These are phyloP conservation scores for Cercophora newfieldiana DNA, from an alignment of 495 filamentous ascomycete genomes.

Conservation along the genomic window DNA sequence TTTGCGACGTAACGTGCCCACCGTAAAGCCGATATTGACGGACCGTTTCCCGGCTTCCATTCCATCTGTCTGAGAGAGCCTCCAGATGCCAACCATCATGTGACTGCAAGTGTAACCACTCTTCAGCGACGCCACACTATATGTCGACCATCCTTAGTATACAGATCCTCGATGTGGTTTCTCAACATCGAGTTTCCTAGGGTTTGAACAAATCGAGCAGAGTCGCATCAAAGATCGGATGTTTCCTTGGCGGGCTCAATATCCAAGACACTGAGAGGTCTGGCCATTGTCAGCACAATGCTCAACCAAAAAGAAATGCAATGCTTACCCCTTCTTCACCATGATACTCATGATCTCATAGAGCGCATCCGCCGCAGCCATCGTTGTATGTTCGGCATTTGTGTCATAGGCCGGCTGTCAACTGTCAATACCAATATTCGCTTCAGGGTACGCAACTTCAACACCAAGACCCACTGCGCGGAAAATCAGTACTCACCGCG, in stretches of 20 bases:
- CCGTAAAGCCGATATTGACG: neutral
- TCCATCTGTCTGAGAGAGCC: neutral
- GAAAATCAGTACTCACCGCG: slow-evolving; percentile 42
- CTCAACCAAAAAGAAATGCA: neutral
- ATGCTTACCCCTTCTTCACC: slow-evolving; percentile 59
- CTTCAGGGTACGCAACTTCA: no score
- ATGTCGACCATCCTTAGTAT: no score
- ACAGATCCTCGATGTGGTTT: no score
- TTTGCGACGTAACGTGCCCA: neutral
- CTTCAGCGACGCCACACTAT: neutral
- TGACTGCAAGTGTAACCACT: neutral
- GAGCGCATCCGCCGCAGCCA: slow-evolving; percentile 76
- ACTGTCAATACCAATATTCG: neutral
- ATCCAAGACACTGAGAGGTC: slow-evolving; percentile 22
- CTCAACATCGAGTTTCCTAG: no score
- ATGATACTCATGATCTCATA: slow-evolving; percentile 87
- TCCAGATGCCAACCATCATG: neutral
- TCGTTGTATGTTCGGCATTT: slow-evolving; percentile 79
- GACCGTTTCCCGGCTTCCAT: neutral
- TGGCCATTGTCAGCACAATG: slow-evolving; percentile 2
- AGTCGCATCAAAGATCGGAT: neutral
- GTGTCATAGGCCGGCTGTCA: slow-evolving; percentile 82
- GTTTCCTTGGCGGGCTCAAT: slow-evolving; percentile 10
- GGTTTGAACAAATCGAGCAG: no score
- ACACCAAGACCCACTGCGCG: neutral